Base-by-base conservation (phyloP, 2,329 filamentous ascomycete genomes). In the Talaromyces albobiverticillius region DNA sequence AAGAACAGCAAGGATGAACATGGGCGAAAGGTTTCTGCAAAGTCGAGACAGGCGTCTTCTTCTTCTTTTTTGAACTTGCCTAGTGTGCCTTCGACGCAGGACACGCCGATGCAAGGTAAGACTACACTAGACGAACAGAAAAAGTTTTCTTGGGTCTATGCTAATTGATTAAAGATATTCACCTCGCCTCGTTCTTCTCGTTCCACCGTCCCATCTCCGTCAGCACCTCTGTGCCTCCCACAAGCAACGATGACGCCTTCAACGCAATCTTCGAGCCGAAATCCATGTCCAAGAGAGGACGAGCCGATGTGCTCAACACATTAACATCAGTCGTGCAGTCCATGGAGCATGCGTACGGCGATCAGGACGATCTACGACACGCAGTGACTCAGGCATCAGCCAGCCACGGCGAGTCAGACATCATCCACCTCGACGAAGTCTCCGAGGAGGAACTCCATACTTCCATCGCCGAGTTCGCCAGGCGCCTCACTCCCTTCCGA, bases 201-300 rank as follows among this genome's bases (percentile, higher is more conserved):
- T 87, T 95, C 61, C 90, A 99, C 75, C 86, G 94, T 58, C 94
- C 94, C 43, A 93, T 99, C 66, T 95, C 90, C 53, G 84, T 96
- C 61, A 91, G 87, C 47, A 86, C 87, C 63, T 86, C 87, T 61
- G 86, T 96, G 67, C 94, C 88, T 53, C 85, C 83, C 63, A 78
- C 81, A 18, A 82, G 91, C 43, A 85, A 82, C 50, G 79, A 87
- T 58, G 87, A 89, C 67, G 81, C 86, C 47, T 96, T 97, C 71
- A 86, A 89, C 58, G 81, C 87, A 66, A 92, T 99, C 66, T 97
- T 97, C 71, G 79, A 85, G 76, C 54, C 80, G 77, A 76, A 63
- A 69, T 62, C 53, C 29, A 71, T 61, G 32, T 60, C 69, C 26
- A 74, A 67, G 65, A 66, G 70, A 66, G 67, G 73, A 71, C 75